Evolutionary conservation across 371 early-diverging fungal genomes (phyloP).

Genomic region (Mortierella sp.): DNA sequence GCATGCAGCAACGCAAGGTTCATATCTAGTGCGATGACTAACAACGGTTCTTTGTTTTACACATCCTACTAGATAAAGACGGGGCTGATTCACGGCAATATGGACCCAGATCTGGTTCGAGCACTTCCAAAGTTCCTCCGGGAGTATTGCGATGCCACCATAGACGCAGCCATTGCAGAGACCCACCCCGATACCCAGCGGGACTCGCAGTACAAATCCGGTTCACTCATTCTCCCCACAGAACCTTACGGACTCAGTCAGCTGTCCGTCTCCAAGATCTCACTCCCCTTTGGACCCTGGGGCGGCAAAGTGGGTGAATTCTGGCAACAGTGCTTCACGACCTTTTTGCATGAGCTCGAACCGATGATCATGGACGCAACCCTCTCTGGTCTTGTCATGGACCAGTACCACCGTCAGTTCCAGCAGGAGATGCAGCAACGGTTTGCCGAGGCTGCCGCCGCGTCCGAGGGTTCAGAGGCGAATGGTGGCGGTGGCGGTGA

Average conservation of each 20-base stretch:
- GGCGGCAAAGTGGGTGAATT: slow-evolving; percentile 50
- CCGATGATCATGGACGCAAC: slow-evolving; percentile 52
- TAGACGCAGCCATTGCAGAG: background rate
- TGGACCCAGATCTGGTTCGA: slow-evolving; percentile 52
- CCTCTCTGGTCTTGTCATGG: slow-evolving; percentile 49
- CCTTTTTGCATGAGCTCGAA: slow-evolving; percentile 42
- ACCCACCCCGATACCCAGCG: background rate
- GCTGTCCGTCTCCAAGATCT: slow-evolving; percentile 36
- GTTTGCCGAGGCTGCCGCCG: slow-evolving; percentile 11
- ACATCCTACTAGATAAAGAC: slow-evolving; percentile 43
- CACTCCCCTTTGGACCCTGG: slow-evolving; percentile 49
- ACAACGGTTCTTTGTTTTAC: background rate
- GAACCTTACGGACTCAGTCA: slow-evolving; percentile 33
- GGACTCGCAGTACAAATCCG: background rate
- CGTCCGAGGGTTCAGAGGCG: background rate
- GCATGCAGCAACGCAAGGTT: background rate
- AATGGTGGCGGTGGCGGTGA: background rate
- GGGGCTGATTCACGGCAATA: slow-evolving; percentile 50
- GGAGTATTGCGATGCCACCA: slow-evolving; percentile 42
- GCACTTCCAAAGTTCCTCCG: slow-evolving; percentile 37
- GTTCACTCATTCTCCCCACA: slow-evolving; percentile 9
- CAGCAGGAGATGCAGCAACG: slow-evolving; percentile 37
- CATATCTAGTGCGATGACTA: background rate
- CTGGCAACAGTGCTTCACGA: slow-evolving; percentile 46
- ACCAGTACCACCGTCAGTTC: slow-evolving; percentile 44